These are phyloP conservation scores for Ettlia oleoabundans DNA, from an alignment of 139 green algal genomes.

Conservation along the genomic window DNA sequence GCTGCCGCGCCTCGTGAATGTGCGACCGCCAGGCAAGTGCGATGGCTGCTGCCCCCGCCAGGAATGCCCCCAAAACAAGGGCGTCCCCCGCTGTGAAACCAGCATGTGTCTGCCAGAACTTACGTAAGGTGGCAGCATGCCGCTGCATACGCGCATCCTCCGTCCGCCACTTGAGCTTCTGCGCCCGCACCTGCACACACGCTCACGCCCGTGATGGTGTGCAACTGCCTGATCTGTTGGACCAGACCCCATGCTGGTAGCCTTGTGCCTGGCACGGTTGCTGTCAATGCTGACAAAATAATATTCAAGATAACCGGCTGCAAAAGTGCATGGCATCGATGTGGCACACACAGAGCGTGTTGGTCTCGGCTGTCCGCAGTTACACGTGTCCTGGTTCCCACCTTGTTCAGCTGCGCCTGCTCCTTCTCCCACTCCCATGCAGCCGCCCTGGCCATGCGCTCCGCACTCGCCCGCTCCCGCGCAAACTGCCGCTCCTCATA, in stretches of 20 bases:
- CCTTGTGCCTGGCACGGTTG: too few species aligned
- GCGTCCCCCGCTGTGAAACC: conserved; percentile 13
- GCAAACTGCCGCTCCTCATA: conserved; percentile 35
- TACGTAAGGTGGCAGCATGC: conserved; percentile 45
- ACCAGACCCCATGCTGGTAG: too few species aligned
- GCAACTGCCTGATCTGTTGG: too few species aligned
- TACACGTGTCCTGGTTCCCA: too few species aligned
- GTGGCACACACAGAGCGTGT: too few species aligned
- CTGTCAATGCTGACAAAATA: too few species aligned
- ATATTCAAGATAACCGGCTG: background rate
- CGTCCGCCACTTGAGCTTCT: conserved; percentile 31
- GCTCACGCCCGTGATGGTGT: too few species aligned
- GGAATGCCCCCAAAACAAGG: background rate
- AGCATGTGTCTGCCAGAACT: conserved; percentile 53
- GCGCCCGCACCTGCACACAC: too few species aligned
- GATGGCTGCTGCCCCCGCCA: background rate
- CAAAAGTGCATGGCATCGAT: too few species aligned
- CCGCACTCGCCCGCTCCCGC: conserved; percentile 17
- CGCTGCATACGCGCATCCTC: conserved; percentile 44
- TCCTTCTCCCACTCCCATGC: conserved; percentile 61
- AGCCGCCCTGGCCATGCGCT: conserved; percentile 33
- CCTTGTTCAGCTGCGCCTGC: conserved; percentile 51
- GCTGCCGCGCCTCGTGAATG: background rate
- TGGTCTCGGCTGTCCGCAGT: too few species aligned
- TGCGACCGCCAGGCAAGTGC: background rate